Percentiles rank a stretch among this genome's conserved stretches.
Evolutionary conservation across 73 alveolate species (phyloP).

Genomic region (Blepharisma japonicum): DNA sequence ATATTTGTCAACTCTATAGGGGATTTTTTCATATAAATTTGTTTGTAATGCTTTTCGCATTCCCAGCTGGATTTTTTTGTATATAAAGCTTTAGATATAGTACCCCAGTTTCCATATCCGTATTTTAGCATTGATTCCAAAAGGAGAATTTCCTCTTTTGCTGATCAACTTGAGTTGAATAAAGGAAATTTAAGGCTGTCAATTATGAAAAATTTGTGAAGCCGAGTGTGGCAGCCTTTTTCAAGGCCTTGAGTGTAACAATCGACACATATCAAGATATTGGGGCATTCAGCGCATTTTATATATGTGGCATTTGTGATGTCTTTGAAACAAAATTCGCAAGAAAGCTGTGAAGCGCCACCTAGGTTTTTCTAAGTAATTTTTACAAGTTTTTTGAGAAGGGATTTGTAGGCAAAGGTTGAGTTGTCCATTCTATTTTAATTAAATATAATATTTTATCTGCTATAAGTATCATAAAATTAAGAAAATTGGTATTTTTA

Average conservation of each 20-base stretch:
- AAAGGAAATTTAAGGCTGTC: constrained; percentile 77
- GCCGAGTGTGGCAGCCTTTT: constrained; percentile 42
- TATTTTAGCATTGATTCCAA: constrained; percentile 59
- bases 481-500: too few species aligned
- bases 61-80: constrained; percentile 60
- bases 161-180: constrained; percentile 75
- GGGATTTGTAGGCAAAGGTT: too few species aligned
- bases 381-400: too few species aligned
- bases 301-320: neutral
- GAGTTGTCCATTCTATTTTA: too few species aligned
- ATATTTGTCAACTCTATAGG: neutral
- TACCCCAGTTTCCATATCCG: constrained; percentile 88
- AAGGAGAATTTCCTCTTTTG: constrained; percentile 74
- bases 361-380: neutral
- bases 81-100: constrained; percentile 57
- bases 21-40: neutral
- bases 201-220: constrained; percentile 51
- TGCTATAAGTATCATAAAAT: too few species aligned
- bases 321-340: constrained; percentile 22
- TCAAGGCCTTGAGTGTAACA: constrained; percentile 19
- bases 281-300: neutral
- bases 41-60: constrained; percentile 79
- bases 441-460: too few species aligned
- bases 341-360: neutral
- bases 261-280: neutral